Evolutionary conservation across 805 yeast genomes (phyloP), one percentile per base, ranked within the genome.

Genomic region (Saccharomycopsis malanga): DNA sequence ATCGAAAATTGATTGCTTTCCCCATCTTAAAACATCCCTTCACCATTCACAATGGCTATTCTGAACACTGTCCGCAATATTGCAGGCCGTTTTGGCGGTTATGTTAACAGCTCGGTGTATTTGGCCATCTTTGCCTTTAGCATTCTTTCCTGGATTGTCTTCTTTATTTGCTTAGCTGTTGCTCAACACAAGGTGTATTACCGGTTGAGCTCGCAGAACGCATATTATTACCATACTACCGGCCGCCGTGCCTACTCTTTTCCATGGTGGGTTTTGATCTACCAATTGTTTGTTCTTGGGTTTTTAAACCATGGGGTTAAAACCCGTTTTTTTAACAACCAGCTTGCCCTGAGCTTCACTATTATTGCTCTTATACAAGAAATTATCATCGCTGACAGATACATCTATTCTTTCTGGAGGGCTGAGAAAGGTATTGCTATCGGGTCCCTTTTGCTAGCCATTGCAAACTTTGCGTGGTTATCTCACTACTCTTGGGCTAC

Each of bases 221-320:
- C 35, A 14, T 42, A 42, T 24, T 10, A 5, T 9, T 42, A 42
- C 24, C 45, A 42, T 35, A 14, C n/a, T 12, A 14, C n/a, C 12
- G 30, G 45, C 15, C 17, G 25, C 24, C 12, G 34, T 9, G 20
- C 20, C 14, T 42, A 34, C 40, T 20, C 30, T 4, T 42, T 42
- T 42, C 39, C 32, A 4, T 42, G 45, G 45, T 42, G 45, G 45
- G 10, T 39, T 10, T 4, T 42, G 7, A 34, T 32, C 14, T 42
- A 18, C 4, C 45, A 42, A 22, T 22, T 41, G 5, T 10, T 41
- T 17, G 36, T 41, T 9, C 12, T 7, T 12, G n/a, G n/a, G n/a
- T 4, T 7, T 4, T 7, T 18, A 10, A 7, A 4, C 17, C 21
- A 15, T 17, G n/a, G n/a, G n/a, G 7, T 15, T 20, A 14, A 18